Conservation (phyloP, 805 yeast species). For the Jamesozyma hellenica region DNA sequence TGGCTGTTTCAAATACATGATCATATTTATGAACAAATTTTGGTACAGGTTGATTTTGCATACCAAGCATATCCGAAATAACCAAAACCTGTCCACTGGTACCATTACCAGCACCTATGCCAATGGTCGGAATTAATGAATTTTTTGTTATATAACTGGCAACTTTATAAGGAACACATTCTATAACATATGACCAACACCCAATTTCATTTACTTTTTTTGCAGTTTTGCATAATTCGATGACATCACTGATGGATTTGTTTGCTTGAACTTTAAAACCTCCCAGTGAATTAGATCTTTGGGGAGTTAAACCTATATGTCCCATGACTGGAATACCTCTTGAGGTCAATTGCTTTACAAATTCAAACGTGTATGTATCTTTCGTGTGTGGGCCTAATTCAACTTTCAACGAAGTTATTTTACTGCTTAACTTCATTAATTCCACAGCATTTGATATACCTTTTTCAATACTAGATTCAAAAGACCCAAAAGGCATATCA, state of each 20-base stretch:
- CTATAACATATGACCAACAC: conserved; percentile 63
- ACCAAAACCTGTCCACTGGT: conserved; percentile 89
- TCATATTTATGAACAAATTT: conserved; percentile 71
- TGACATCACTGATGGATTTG: conserved; percentile 41
- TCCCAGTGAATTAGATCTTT: conserved; percentile 63
- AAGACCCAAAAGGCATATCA: conserved; percentile 85
- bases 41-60: conserved; percentile 46
- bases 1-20: conserved; percentile 39
- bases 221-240: conserved; percentile 56
- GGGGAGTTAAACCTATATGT: conserved; percentile 90
- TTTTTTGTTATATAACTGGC: conserved; percentile 54
- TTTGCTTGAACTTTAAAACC: conserved; percentile 87
- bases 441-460: conserved; percentile 65
- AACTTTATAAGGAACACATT: conserved; percentile 73
- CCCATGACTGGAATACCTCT: conserved; percentile 86
- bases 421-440: conserved; percentile 21
- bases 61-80: conserved; percentile 72
- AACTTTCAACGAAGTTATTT: conserved; percentile 40
- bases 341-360: conserved; percentile 45
- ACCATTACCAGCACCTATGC: conserved; percentile 86
- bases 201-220: conserved; percentile 64
- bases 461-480: conserved; percentile 51
- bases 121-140: conserved; percentile 71
- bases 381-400: conserved; percentile 53
- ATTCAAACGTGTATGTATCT: conserved; percentile 39